phyloP scores from a whole-genome alignment of 1,284 basidiomycete genomes.

The Cutaneotrichosporon dermatis region DNA sequence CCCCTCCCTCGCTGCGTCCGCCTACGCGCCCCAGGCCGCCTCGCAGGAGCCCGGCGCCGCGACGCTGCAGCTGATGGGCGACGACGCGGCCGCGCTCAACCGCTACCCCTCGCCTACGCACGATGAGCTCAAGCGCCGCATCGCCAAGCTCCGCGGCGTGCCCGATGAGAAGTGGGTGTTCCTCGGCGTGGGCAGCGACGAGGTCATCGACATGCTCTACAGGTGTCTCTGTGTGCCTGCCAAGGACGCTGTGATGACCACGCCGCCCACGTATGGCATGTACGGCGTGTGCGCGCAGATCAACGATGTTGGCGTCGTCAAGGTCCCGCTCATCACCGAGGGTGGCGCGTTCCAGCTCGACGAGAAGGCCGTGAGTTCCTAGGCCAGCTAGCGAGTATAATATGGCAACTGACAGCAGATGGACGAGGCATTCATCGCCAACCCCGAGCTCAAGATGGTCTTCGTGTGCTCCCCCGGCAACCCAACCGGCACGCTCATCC shows the following conservation, averaged over 20 bases:
- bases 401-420: constrained; percentile 61
- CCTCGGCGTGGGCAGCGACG: constrained; percentile 94
- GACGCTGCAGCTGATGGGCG: constrained; percentile 36
- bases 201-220: constrained; percentile 92
- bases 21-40: constrained; percentile 8
- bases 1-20: constrained; percentile 61
- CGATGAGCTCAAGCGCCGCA: constrained; percentile 68
- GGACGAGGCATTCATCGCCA: constrained; percentile 61
- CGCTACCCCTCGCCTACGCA: constrained; percentile 51
- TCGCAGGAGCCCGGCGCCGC: constrained; percentile 18
- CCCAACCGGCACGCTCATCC: constrained; percentile 85
- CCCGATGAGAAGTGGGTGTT: constrained; percentile 72
- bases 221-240: constrained; percentile 80
- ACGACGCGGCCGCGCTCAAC: constrained; percentile 45
- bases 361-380: constrained; percentile 66
- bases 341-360: constrained; percentile 71
- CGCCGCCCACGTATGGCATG: constrained; percentile 98
- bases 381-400: too few relatives aligned
- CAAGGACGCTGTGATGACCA: constrained; percentile 73
- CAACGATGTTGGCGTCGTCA: constrained; percentile 83
- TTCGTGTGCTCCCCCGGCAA: constrained; percentile 98
- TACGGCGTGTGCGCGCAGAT: constrained; percentile 91
- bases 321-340: constrained; percentile 71
- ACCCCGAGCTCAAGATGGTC: constrained; percentile 79
- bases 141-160: constrained; percentile 67